Conservation (phyloP, 2,329 filamentous ascomycete species). For the Teratosphaeria destructans region DNA sequence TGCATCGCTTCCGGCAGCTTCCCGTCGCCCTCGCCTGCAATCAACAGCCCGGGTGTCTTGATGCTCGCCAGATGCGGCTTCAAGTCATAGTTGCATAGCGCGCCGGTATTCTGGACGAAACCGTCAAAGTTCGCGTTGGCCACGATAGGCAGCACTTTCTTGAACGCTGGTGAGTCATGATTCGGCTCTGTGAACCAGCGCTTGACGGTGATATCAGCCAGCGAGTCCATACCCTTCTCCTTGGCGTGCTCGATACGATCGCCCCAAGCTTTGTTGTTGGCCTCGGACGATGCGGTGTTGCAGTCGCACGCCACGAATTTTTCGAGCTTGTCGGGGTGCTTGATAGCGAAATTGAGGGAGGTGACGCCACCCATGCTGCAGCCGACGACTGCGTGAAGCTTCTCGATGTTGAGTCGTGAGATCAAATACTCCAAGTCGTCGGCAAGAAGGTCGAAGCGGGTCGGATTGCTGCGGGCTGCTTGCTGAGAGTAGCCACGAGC, state of each 20-base stretch:
- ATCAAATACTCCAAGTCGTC: constrained; percentile 58
- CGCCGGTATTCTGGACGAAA: constrained; percentile 57
- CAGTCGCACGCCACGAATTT: constrained; percentile 69
- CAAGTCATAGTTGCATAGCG: constrained; percentile 63
- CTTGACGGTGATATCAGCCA: constrained; percentile 61
- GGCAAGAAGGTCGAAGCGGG: constrained; percentile 53
- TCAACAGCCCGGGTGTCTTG: constrained; percentile 52
- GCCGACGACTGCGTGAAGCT: constrained; percentile 58
- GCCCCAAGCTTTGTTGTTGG: constrained; percentile 70
- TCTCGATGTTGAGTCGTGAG: constrained; percentile 56
- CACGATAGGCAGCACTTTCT: constrained; percentile 58
- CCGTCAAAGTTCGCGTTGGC: constrained; percentile 58
- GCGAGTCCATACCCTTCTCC: constrained; percentile 28
- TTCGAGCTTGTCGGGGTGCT: constrained; percentile 48
- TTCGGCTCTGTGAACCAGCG: constrained; percentile 60
- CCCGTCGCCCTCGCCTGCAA: constrained; percentile 26
- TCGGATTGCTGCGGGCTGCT: constrained; percentile 30
- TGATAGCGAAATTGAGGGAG: constrained; percentile 60
- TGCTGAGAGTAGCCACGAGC: constrained; percentile 54
- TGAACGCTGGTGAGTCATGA: constrained; percentile 49
- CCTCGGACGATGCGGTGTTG: constrained; percentile 58
- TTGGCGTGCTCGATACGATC: constrained; percentile 58
- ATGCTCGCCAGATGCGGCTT: constrained; percentile 45
- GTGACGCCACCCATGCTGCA: constrained; percentile 77
- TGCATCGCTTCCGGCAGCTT: constrained; percentile 54